phyloP scores from a whole-genome alignment of 257 asterid species.

The Solanum corneliomulleri region DNA sequence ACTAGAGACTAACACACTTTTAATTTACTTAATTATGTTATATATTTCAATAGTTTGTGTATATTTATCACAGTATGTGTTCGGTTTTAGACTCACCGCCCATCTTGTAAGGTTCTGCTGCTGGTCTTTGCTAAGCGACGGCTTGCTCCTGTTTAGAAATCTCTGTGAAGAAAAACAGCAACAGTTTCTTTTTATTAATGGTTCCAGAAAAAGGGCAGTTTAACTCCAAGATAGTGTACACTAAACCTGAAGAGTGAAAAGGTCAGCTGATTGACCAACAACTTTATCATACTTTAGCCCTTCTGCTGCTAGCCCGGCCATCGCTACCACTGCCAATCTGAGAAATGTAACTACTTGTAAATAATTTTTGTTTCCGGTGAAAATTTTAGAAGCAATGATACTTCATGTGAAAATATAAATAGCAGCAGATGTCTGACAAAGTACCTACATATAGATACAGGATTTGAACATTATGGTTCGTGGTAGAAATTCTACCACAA shows the following conservation, averaged over 20 bases:
- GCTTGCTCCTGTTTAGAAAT: slow-evolving; percentile 84
- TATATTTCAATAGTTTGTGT: neutral
- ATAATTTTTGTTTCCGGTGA: neutral
- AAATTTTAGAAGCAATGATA: neutral
- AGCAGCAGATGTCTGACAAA: neutral
- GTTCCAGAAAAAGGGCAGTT: neutral
- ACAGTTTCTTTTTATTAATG: neutral
- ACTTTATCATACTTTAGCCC: slow-evolving; percentile 92
- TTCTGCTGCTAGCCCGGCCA: slow-evolving; percentile 98
- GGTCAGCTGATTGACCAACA: slow-evolving; percentile 89
- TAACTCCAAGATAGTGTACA: neutral
- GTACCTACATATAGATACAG: neutral
- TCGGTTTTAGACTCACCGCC: slow-evolving; percentile 49
- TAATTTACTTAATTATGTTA: neutral
- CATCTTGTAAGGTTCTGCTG: slow-evolving; percentile 97
- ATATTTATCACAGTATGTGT: neutral
- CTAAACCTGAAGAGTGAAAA: slow-evolving; percentile 81
- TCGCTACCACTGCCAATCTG: slow-evolving; percentile 89
- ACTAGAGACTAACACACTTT: neutral
- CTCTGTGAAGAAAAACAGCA: slow-evolving; percentile 33
- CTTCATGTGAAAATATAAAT: neutral
- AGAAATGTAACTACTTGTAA: neutral
- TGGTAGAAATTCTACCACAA: neutral
- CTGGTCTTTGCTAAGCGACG: slow-evolving; percentile 73
- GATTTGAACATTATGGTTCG: neutral